Conservation (phyloP, 169 alveolate genomes). For the Eimeria necatrix region DNA sequence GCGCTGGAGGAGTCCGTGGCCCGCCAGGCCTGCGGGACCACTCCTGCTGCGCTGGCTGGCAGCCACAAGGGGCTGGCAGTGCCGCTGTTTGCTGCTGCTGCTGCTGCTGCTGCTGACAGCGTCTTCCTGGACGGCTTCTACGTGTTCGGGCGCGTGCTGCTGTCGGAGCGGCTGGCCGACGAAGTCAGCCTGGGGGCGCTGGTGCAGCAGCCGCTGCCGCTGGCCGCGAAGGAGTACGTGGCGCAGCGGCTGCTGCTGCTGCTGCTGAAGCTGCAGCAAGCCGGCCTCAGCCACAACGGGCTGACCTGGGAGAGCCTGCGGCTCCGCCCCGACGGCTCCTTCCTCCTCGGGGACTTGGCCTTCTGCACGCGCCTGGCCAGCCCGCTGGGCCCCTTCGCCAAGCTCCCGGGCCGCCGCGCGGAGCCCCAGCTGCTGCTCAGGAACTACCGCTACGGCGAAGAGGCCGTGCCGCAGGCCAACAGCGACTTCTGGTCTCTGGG, state of each 20-base stretch:
- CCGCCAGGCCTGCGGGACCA: neutral
- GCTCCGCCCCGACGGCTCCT: neutral
- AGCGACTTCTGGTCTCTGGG: slow-evolving; percentile 28
- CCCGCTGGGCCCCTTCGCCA: neutral
- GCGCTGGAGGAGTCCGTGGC: neutral
- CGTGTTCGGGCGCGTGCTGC: neutral
- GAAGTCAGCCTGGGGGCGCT: neutral
- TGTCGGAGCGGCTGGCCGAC: neutral
- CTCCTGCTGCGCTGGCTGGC: neutral
- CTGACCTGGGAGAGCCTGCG: neutral
- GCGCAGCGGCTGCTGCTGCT: neutral
- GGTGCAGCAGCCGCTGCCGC: neutral
- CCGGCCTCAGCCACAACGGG: neutral
- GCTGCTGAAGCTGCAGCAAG: slow-evolving; percentile 2
- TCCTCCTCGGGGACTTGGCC: neutral
- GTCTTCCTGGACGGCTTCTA: too few species aligned
- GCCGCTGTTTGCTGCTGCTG: neutral
- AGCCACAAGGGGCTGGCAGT: slow-evolving; percentile 6
- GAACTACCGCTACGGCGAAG: neutral
- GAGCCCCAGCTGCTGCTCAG: neutral
- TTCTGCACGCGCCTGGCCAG: neutral
- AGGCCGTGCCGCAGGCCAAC: neutral
- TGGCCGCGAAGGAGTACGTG: neutral
- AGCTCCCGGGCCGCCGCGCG: neutral
- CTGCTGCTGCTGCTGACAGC: neutral